Evolutionary conservation across 768 basidiomycete species (phyloP), one percentile per base, ranked within the genome.

Genomic region (Baorangia bicolor): DNA sequence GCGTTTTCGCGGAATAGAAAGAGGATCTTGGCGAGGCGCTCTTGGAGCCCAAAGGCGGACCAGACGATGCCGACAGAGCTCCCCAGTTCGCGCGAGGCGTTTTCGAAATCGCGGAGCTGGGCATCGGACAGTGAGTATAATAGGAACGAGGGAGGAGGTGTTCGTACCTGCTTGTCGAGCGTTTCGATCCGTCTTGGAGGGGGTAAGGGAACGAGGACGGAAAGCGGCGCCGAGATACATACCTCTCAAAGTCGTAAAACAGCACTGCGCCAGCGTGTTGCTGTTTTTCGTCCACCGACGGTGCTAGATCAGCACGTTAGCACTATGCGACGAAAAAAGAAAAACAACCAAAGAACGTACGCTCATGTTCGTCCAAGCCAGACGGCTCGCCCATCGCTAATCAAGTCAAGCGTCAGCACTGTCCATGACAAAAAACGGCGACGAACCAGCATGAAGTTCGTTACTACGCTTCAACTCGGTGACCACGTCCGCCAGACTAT

Each of bases 1-100:
- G 81, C 81, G 48, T 83, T 83, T 56, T 81, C 78, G 35, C 78
- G 76, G 60, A 83, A 81, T 5, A 82, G 67, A 56, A 74, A 79
- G 12, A 80, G 69, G 13, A 82, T 72, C 57, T 78, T 78, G 11
- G 77, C 69, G 9, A 83, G 73, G 28, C 81, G 75, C 35, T 81
- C 75, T 20, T 82, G 77, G 28, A 82, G 70, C 49, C 73, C 71
- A 53, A 74, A 80, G 0, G 81, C 74, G 9, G 82, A 83, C 18
- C 75, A 82, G 12, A 82, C 69, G 28, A 83, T 79, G 1, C 81
- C 81, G 40, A 82, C 79, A 0, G 81, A 82, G 34, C 79, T 79
- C 9, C 82, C 82, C 0, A 82, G 68, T 57, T 81, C 80, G 11
- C 80, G 79, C 10, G 79, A 79, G 3, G 81, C 76, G 21, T 81